phyloP scores from a whole-genome alignment of 2,329 filamentous ascomycete genomes.

The Diaporthe citri region DNA sequence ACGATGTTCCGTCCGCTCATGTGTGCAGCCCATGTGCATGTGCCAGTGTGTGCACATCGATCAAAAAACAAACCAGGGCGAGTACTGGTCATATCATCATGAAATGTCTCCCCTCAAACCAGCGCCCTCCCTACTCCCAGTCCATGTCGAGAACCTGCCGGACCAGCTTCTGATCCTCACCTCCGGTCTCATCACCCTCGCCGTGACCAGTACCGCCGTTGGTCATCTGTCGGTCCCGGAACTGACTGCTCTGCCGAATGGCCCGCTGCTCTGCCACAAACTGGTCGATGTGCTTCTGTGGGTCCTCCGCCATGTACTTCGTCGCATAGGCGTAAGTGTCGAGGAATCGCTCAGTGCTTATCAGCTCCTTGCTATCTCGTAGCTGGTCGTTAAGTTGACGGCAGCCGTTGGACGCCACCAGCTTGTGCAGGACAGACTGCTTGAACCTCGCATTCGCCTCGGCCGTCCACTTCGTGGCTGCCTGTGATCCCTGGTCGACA shows the following conservation, averaged over 20 bases:
- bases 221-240: background rate
- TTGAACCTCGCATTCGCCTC: background rate
- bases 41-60: background rate
- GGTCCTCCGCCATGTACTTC: background rate
- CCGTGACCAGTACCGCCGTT: background rate
- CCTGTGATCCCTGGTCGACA: background rate
- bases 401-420: background rate
- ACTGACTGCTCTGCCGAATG: background rate
- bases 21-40: background rate
- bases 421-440: background rate
- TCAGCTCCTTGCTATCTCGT: background rate
- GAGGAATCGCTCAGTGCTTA: background rate
- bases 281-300: background rate
- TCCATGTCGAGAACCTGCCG: slow-evolving; percentile 17
- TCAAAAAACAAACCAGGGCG: too few species aligned
- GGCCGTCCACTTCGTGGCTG: background rate
- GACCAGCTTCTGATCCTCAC: background rate
- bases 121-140: background rate
- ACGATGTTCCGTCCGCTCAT: background rate
- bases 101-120: background rate
- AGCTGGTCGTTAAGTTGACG: background rate
- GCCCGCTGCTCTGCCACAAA: background rate
- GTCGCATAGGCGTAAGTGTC: background rate
- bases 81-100: background rate
- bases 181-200: background rate